A percentile compares a stretch with the other conserved stretches of the same genome.
Evolutionary conservation across 1,284 basidiomycete genomes (phyloP).

Genomic region (Mycosarcoma mackinlayi): DNA sequence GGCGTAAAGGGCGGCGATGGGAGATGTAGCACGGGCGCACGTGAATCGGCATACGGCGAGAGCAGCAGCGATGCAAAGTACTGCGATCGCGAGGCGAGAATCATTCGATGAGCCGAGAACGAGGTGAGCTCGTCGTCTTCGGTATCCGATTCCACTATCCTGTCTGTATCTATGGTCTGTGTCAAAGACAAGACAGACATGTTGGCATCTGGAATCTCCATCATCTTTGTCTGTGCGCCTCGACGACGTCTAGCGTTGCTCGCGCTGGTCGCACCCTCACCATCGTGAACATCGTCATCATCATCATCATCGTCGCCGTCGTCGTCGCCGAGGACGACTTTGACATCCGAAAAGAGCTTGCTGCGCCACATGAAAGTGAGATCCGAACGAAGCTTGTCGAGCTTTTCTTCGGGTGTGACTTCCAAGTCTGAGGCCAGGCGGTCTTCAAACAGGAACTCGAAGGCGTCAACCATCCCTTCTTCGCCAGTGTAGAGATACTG

Average conservation of each 20-base stretch:
- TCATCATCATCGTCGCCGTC: slow-evolving; percentile 23
- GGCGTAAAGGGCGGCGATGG: slow-evolving; percentile 87
- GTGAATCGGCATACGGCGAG: slow-evolving; percentile 73
- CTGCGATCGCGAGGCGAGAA: slow-evolving; percentile 85
- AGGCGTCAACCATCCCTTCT: slow-evolving; percentile 53
- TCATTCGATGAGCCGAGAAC: slow-evolving; percentile 91
- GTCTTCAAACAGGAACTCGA: slow-evolving; percentile 61
- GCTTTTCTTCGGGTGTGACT: slow-evolving; percentile 76
- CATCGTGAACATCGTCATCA: slow-evolving; percentile 1
- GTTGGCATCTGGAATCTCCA: slow-evolving; percentile 54
- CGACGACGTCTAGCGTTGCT: background rate
- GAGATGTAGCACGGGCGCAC: slow-evolving; percentile 39
- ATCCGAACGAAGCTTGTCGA: slow-evolving; percentile 79
- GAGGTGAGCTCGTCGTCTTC: slow-evolving; percentile 53
- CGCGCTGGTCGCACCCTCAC: background rate
- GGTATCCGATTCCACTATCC: slow-evolving; percentile 31
- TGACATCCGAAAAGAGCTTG: slow-evolving; percentile 61
- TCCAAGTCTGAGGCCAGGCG: slow-evolving; percentile 60
- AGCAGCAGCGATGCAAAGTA: slow-evolving; percentile 85
- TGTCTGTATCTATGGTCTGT: slow-evolving; percentile 41
- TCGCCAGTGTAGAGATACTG: slow-evolving; percentile 63
- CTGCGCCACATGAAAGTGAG: slow-evolving; percentile 65
- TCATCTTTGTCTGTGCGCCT: slow-evolving; percentile 10
- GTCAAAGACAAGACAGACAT: slow-evolving; percentile 49
- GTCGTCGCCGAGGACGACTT: slow-evolving; percentile 51